Percentiles rank a stretch among this genome's conserved stretches.
phyloP scores from a whole-genome alignment of 2,329 filamentous ascomycete genomes.

The Pseudopithomyces chartarum region DNA sequence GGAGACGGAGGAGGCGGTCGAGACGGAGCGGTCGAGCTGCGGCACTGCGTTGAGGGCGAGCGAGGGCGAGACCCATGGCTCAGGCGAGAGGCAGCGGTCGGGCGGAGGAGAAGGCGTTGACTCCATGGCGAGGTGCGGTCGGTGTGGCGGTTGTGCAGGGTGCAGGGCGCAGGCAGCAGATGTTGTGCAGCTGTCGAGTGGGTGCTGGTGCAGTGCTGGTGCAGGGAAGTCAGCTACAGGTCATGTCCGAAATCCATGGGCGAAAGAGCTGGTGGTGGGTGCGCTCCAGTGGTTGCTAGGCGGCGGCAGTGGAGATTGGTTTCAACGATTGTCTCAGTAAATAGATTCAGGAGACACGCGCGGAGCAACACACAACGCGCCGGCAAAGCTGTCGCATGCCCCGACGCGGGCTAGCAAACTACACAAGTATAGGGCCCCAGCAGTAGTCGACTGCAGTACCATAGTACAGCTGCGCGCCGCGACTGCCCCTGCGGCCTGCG shows the following conservation, averaged over 20 bases:
- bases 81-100: conserved; percentile 60
- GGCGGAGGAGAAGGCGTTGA: conserved; percentile 48
- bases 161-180: conserved; percentile 2
- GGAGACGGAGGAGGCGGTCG: conserved; percentile 61
- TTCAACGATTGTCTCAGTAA: conserved; percentile 26
- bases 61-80: conserved; percentile 66
- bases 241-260: conserved; percentile 7
- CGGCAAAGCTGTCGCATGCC: neutral
- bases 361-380: conserved; percentile 16
- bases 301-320: conserved; percentile 28
- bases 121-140: conserved; percentile 28
- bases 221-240: neutral
- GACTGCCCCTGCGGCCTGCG: too few species aligned
- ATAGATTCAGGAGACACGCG: conserved; percentile 20
- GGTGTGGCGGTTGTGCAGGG: conserved; percentile 1
- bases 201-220: neutral
- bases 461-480: too few species aligned
- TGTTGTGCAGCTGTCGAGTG: neutral
- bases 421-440: too few species aligned
- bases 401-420: neutral
- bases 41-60: conserved; percentile 65
- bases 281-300: conserved; percentile 27
- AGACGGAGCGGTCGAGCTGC: conserved; percentile 67
- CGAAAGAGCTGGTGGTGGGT: neutral
- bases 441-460: too few species aligned